These are phyloP conservation scores for Recurvomyces mirabilis DNA, from an alignment of 495 filamentous ascomycete genomes.

Conservation along the genomic window DNA sequence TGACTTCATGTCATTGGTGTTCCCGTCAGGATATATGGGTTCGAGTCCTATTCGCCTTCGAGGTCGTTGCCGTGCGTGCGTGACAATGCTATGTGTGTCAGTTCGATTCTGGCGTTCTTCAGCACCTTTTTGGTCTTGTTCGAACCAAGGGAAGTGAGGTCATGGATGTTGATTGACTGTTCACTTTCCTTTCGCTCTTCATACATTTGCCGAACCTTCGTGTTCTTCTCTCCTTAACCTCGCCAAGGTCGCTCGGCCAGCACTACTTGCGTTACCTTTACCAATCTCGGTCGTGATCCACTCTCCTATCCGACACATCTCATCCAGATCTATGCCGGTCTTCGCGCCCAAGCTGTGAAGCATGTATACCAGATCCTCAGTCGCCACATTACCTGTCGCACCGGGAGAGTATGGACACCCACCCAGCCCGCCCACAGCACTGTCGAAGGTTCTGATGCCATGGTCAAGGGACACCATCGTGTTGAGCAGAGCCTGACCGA, in stretches of 20 bases:
- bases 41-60: too few relatives aligned
- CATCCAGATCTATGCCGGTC: constrained; percentile 78
- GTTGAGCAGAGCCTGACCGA: constrained; percentile 88
- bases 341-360: constrained; percentile 76
- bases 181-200: too few relatives aligned
- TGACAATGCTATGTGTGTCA: too few relatives aligned
- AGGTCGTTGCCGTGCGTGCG: too few relatives aligned
- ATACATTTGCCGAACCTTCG: too few relatives aligned
- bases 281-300: constrained; percentile 86
- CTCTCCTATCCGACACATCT: constrained; percentile 65
- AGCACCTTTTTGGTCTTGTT: too few relatives aligned
- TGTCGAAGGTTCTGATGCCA: constrained; percentile 82
- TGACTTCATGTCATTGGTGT: too few relatives aligned
- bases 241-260: constrained; percentile 32
- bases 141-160: too few relatives aligned
- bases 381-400: constrained; percentile 89
- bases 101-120: too few relatives aligned
- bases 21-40: too few relatives aligned
- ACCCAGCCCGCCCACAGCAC: constrained; percentile 78
- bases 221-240: constrained; percentile 28
- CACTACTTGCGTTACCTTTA: constrained; percentile 39
- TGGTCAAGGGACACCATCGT: constrained; percentile 76
- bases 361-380: constrained; percentile 87
- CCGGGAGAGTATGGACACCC: constrained; percentile 92
- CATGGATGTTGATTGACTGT: too few relatives aligned